Percentiles rank a stretch among this genome's conserved stretches.
phyloP scores from a whole-genome alignment of 2,329 filamentous ascomycete genomes.

The Davidsoniella eucalypti region DNA sequence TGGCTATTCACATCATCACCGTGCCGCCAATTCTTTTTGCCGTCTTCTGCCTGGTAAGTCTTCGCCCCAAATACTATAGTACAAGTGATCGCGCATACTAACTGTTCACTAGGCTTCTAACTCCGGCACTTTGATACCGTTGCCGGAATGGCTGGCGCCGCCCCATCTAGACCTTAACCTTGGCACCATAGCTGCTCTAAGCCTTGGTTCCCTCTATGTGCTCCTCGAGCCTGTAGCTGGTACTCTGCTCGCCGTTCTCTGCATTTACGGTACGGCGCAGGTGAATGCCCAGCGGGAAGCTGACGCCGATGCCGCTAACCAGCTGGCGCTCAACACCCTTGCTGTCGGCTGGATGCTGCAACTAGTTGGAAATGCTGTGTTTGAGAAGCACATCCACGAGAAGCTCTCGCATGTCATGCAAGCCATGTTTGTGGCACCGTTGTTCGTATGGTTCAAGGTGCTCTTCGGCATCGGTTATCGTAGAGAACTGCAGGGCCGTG shows the following conservation, averaged over 20 bases:
- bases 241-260: slow-evolving; percentile 54
- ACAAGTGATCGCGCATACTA: neutral
- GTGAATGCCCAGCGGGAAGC: slow-evolving; percentile 57
- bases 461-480: slow-evolving; percentile 85
- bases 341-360: slow-evolving; percentile 70
- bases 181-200: slow-evolving; percentile 44
- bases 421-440: slow-evolving; percentile 78
- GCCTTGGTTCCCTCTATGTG: slow-evolving; percentile 69
- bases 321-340: slow-evolving; percentile 49
- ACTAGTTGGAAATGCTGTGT: slow-evolving; percentile 80
- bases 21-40: slow-evolving; percentile 62
- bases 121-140: slow-evolving; percentile 43
- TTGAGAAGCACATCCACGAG: slow-evolving; percentile 47
- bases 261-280: slow-evolving; percentile 58
- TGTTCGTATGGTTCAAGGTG: slow-evolving; percentile 94
- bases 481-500: slow-evolving; percentile 65
- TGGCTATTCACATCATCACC: slow-evolving; percentile 64
- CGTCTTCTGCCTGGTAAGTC: slow-evolving; percentile 49
- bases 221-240: slow-evolving; percentile 91
- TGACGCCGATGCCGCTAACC: slow-evolving; percentile 31
- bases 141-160: slow-evolving; percentile 49
- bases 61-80: neutral
- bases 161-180: slow-evolving; percentile 52
- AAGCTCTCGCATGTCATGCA: slow-evolving; percentile 74
- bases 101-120: slow-evolving; percentile 35